Base-by-base conservation (phyloP, 441 rosid genomes). In the Cnidoscolus chayamansa region DNA sequence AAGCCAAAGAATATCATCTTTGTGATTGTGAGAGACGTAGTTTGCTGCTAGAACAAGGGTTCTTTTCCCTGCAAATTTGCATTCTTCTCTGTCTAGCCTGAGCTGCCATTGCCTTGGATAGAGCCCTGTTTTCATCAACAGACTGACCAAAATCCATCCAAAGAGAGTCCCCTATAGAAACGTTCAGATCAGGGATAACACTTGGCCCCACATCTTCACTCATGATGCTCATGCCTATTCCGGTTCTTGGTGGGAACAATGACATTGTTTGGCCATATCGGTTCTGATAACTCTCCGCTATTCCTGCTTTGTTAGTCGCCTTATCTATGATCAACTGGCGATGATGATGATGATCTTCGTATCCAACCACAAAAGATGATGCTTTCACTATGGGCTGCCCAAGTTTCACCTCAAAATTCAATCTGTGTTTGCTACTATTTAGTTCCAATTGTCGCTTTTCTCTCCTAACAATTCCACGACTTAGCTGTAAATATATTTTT, bases 41-140 rank as follows among this genome's bases (percentile, higher is more conserved):
- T 69, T 61, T 76, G 20, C 5, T 65, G 60, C 35, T 7, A 30
- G 72, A 9, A 56, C 17, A 65, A 62, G 37, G 3, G 53, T 67
- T 61, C 74, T 79, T 84, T 6, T 72, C 63, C 63, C 76, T 62
- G 68, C 80, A 78, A 25, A 72, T 80, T 35, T 56, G 68, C 69
- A 31, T 80, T 70, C 84, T 84, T 20, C 68, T 76, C 10, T 59
- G 79, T 67, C 87, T 82, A 7, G 85, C 87, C 30, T 71, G 65
- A 37, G 85, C 85, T 9, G 87, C 81, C 60, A 63, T 40, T 12
- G 67, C 74, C 63, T 49, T 81, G 30, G 17, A 56, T 5, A 35
- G 19, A 2, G 13, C 40, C 45, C 16, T 53, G 3, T 65, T 2
- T 19, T 17, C 43, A 7, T 67, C 70, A 32, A 30, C 32, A n/a